These are phyloP conservation scores for Hyphopichia khmerensis DNA, from an alignment of 1,139 yeast genomes.

Conservation along the genomic window DNA sequence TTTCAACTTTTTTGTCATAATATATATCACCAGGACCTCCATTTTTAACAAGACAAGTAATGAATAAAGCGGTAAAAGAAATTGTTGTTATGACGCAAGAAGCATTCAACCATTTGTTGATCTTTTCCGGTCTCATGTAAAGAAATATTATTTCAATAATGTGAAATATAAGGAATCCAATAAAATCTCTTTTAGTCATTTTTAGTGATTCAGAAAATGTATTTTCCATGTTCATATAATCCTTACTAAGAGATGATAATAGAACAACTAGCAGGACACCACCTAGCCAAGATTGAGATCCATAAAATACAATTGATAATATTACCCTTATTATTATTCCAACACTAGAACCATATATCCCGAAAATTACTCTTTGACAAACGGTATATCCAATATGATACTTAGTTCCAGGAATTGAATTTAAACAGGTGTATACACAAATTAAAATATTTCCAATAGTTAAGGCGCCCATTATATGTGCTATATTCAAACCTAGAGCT, in stretches of 20 bases:
- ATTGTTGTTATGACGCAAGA: conserved; percentile 14
- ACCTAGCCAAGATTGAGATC: conserved; percentile 21
- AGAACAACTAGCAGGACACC: conserved; percentile 14
- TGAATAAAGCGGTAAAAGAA: conserved; percentile 13
- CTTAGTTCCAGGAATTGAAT: conserved; percentile 19
- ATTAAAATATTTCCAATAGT: conserved; percentile 18
- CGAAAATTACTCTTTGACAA: conserved; percentile 19
- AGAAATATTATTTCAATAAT: conserved; percentile 14
- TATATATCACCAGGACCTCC: conserved; percentile 16
- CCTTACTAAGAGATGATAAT: conserved; percentile 13
- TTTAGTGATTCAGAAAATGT: conserved; percentile 12
- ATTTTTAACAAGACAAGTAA: conserved; percentile 11
- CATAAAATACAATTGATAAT: conserved; percentile 19
- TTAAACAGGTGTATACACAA: conserved; percentile 15
- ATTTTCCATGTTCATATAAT: conserved; percentile 13
- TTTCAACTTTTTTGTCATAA: conserved; percentile 7
- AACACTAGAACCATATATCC: conserved; percentile 16
- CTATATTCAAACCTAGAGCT: conserved; percentile 13
- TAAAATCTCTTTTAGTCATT: conserved; percentile 17
- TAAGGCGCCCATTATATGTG: conserved; percentile 20
- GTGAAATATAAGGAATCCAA: conserved; percentile 19
- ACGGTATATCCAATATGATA: conserved; percentile 22
- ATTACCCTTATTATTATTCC: conserved; percentile 16
- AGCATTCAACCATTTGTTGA: conserved; percentile 13
- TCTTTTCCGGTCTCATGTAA: conserved; percentile 16